Conservation (phyloP, 169 alveolate genomes). For the Cryptosporidium ubiquitum region DNA sequence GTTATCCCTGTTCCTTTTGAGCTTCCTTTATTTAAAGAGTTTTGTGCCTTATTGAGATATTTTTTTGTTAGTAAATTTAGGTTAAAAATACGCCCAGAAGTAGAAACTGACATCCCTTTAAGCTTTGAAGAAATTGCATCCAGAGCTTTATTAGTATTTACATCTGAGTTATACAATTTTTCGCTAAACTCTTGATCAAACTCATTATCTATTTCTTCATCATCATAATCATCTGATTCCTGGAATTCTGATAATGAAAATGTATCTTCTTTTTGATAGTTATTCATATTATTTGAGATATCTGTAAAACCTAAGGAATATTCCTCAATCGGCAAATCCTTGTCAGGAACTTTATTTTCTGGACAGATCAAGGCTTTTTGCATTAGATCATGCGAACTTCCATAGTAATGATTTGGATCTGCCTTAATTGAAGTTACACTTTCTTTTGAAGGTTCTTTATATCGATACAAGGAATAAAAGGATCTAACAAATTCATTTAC, state of each 20-base stretch:
- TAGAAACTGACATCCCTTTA: slow-evolving; percentile 38
- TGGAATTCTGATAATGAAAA: slow-evolving; percentile 48
- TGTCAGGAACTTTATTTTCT: neutral
- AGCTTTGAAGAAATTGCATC: slow-evolving; percentile 65
- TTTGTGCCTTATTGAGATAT: slow-evolving; percentile 18
- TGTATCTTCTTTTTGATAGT: slow-evolving; percentile 22
- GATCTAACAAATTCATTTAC: slow-evolving; percentile 19
- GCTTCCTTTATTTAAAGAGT: neutral
- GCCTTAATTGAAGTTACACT: neutral
- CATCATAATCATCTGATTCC: slow-evolving; percentile 27
- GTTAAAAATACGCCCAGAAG: slow-evolving; percentile 42
- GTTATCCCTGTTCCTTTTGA: neutral
- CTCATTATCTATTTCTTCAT: slow-evolving; percentile 63
- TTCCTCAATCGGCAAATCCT: slow-evolving; percentile 9
- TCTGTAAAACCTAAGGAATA: neutral
- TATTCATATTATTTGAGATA: neutral
- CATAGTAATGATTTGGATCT: neutral
- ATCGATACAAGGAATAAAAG: neutral
- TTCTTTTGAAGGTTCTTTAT: neutral
- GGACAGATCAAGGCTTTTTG: neutral
- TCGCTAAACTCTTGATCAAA: slow-evolving; percentile 43
- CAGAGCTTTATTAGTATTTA: slow-evolving; percentile 24
- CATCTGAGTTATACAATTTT: neutral
- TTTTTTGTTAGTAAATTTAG: slow-evolving; percentile 28
- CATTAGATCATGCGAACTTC: neutral